Evolutionary conservation across 306 rosid genomes (phyloP), one percentile per base, ranked within the genome.

Genomic region (Gastrolobium villosum): DNA sequence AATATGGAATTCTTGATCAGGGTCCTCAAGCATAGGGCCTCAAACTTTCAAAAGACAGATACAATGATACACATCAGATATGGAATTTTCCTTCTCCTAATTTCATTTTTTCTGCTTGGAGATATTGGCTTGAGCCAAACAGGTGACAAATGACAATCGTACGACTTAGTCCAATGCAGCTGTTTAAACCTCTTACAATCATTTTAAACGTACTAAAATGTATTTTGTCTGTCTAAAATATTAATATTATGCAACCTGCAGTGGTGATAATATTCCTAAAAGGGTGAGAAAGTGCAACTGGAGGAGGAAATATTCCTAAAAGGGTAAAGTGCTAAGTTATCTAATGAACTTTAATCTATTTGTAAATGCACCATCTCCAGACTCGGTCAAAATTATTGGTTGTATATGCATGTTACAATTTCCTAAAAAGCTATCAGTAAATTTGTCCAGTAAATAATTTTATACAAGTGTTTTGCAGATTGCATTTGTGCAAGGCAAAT

Each of bases 31-130:
- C 34, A 49, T 6, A 64, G 20, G 67, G 50, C 8, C 60, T 64
- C 56, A 26, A 76, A 76, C 72, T 56, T 75, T 45, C 46, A 6
- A 54, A 53, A 37, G 32, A 54, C 55, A 54, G 62, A 84, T 55
- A 15, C 62, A 55, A 3, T 45, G 28, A 44, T 40, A 59, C 11
- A 70, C 39, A 32, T 28, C 30, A 49, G 30, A 64, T 45, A 28
- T 35, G 2, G n/a, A 64, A 28, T 10, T 36, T 28, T 77, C 62
- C 7, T 41, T 40, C 31, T 64, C 50, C 44, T 35, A 26, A 34
- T 41, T 41, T 69, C 26, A 7, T 39, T 20, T 50, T 60, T 72
- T 34, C 26, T 75, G 43, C 39, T 40, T 50, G 72, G 49, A 68
- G 77, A 81, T 50, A 35, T 11, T 39, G 32, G 39, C 36, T 9